phyloP scores from a whole-genome alignment of 2,329 filamentous ascomycete genomes.

The Neospermospora avenae region DNA sequence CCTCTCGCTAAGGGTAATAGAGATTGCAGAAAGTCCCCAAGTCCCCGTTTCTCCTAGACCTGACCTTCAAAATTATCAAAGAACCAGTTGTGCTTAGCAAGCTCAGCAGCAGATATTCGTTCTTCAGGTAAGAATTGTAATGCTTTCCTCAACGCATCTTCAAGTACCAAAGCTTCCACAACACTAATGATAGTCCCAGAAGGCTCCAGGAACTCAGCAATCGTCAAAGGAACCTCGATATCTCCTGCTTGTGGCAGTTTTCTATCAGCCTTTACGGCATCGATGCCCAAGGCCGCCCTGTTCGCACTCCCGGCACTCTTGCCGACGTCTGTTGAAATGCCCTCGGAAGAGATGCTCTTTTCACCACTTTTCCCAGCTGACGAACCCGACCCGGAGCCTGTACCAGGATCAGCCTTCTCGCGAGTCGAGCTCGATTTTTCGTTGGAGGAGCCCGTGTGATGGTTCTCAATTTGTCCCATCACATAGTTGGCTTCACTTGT shows the following conservation, averaged over 20 bases:
- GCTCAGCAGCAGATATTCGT: slow-evolving; percentile 5
- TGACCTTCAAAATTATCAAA: not conserved
- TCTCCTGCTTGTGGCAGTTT: not conserved
- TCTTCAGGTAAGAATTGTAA: slow-evolving; percentile 19
- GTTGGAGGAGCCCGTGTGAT: not conserved
- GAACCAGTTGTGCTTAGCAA: slow-evolving; percentile 20
- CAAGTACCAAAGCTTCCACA: slow-evolving; percentile 13
- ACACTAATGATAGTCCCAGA: slow-evolving; percentile 13
- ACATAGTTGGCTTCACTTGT: slow-evolving; percentile 20
- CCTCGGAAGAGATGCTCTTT: slow-evolving; percentile 22
- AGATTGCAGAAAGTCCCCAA: not conserved
- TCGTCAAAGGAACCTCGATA: not conserved
- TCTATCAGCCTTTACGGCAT: not conserved
- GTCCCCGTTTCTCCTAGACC: not conserved
- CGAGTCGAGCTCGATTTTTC: slow-evolving; percentile 2
- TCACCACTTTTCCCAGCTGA: slow-evolving; percentile 14
- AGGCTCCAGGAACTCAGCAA: slow-evolving; percentile 17
- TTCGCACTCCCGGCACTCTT: not conserved
- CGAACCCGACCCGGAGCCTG: not conserved
- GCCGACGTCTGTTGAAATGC: slow-evolving; percentile 9
- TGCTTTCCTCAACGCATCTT: slow-evolving; percentile 15
- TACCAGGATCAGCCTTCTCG: not conserved
- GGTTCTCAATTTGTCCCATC: slow-evolving; percentile 5
- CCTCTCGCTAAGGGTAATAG: not conserved
- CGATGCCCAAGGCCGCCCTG: not conserved